phyloP scores from a whole-genome alignment of 805 yeast species.

The Yarrowia yakushimensis region DNA sequence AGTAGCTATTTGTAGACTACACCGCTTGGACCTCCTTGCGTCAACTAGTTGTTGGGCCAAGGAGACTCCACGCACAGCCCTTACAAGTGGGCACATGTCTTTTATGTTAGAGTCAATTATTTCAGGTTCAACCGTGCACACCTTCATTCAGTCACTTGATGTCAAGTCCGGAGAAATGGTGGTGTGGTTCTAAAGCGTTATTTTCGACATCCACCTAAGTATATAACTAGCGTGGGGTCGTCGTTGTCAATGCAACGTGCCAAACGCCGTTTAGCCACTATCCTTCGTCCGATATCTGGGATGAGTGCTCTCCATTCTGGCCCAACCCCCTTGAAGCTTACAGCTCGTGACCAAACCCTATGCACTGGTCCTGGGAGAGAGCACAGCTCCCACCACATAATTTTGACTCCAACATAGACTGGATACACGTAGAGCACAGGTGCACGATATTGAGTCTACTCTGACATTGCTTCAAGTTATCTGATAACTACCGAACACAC shows the following conservation, averaged over 20 bases:
- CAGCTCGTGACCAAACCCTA: slow-evolving; percentile 22
- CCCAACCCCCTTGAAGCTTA: slow-evolving; percentile 27
- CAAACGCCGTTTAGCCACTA: neutral
- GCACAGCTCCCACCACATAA: slow-evolving; percentile 28
- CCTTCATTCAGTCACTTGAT: no score
- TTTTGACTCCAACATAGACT: slow-evolving; percentile 25
- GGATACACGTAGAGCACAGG: slow-evolving; percentile 20
- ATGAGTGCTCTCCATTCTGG: neutral
- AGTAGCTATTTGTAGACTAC: neutral
- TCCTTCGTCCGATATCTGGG: neutral
- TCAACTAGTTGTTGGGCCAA: neutral
- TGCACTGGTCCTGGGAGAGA: slow-evolving; percentile 27
- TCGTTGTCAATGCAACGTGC: neutral
- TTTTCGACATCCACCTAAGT: neutral
- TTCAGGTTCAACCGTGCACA: neutral
- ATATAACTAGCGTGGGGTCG: neutral
- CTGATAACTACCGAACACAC: slow-evolving; percentile 14
- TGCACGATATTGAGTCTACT: slow-evolving; percentile 26
- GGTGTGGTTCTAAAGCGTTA: neutral
- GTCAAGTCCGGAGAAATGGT: neutral
- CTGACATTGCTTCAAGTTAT: slow-evolving; percentile 25
- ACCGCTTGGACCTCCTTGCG: neutral
- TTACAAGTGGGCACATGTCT: neutral
- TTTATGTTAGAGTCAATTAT: slow-evolving; percentile 1
- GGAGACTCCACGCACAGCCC: neutral